Evolutionary conservation across 108 stramenopile species (phyloP).

Genomic region (Nitzschia palea): DNA sequence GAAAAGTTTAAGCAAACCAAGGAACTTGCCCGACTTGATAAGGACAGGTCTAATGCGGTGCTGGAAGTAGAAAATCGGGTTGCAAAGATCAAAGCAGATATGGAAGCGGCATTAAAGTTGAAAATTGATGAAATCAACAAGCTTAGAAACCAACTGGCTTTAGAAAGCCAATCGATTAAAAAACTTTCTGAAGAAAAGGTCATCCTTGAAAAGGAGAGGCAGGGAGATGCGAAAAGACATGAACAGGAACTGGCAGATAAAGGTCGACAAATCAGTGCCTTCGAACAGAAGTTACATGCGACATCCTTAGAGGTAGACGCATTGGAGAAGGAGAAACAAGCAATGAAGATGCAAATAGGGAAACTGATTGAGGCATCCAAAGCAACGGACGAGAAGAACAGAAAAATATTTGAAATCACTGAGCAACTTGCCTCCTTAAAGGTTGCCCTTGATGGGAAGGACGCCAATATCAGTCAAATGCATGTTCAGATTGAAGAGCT

Average conservation of each 20-base stretch:
- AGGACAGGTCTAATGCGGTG: background rate
- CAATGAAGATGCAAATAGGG: background rate
- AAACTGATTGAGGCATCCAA: background rate
- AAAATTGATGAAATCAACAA: background rate
- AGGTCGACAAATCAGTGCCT: background rate
- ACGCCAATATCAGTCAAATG: conserved; percentile 7
- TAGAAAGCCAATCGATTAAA: background rate
- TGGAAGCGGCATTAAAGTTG: conserved; percentile 8
- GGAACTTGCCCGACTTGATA: conserved; percentile 18
- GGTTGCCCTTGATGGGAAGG: conserved; percentile 4
- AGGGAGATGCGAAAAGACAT: background rate
- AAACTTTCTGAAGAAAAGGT: conserved; percentile 2
- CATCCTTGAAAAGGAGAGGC: background rate
- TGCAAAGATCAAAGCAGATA: conserved; percentile 5
- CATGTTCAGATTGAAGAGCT: conserved; percentile 5
- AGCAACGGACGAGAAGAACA: background rate
- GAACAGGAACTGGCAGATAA: background rate
- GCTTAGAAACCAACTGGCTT: background rate
- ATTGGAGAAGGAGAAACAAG: conserved; percentile 1
- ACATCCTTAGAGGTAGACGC: background rate
- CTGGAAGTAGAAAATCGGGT: conserved; percentile 13
- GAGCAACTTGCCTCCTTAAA: conserved; percentile 24
- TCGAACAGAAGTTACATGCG: background rate
- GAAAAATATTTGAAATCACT: background rate
- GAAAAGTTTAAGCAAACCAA: conserved; percentile 28